Evolutionary conservation across 2,329 filamentous ascomycete species (phyloP).

Genomic region (Camillea tinctor): DNA sequence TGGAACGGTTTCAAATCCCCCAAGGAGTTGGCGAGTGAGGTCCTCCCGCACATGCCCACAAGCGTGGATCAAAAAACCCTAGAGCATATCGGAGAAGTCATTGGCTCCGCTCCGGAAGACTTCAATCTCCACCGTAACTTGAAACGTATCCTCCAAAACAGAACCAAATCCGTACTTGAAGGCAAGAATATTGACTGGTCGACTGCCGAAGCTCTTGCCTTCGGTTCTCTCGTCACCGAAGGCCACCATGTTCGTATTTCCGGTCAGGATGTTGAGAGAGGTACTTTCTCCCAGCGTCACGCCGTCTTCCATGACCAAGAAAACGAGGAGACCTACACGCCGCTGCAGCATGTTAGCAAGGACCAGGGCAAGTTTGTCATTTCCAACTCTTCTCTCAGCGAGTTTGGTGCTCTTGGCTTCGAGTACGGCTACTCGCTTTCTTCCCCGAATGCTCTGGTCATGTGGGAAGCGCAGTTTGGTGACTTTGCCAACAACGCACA

Average conservation of each 20-base stretch:
- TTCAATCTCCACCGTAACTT: conserved; percentile 93
- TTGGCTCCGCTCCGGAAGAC: conserved; percentile 75
- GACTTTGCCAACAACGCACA: conserved; percentile 99
- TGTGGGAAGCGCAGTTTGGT: conserved; percentile 99
- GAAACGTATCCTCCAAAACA: conserved; percentile 88
- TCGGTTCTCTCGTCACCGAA: conserved; percentile 86
- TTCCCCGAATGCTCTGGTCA: conserved; percentile 93
- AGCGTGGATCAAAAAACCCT: conserved; percentile 71
- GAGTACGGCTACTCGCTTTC: conserved; percentile 98
- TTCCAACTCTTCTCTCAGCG: conserved; percentile 84
- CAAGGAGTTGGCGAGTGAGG: conserved; percentile 93
- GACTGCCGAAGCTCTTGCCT: conserved; percentile 92
- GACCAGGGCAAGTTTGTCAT: conserved; percentile 96
- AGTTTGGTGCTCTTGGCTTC: conserved; percentile 79
- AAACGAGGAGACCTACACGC: conserved; percentile 88
- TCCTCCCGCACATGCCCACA: conserved; percentile 88
- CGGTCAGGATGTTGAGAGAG: conserved; percentile 98
- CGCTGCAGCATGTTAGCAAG: conserved; percentile 82
- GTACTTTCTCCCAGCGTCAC: conserved; percentile 98
- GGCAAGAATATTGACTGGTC: conserved; percentile 97
- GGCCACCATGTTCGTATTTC: conserved; percentile 97
- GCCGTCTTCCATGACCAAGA: conserved; percentile 97
- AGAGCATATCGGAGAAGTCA: conserved; percentile 77
- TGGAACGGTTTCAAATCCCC: conserved; percentile 99
- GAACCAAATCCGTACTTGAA: conserved; percentile 88